Evolutionary conservation across 805 yeast genomes (phyloP), one percentile per base, ranked within the genome.

Genomic region (Metschnikowia picachoensis): DNA sequence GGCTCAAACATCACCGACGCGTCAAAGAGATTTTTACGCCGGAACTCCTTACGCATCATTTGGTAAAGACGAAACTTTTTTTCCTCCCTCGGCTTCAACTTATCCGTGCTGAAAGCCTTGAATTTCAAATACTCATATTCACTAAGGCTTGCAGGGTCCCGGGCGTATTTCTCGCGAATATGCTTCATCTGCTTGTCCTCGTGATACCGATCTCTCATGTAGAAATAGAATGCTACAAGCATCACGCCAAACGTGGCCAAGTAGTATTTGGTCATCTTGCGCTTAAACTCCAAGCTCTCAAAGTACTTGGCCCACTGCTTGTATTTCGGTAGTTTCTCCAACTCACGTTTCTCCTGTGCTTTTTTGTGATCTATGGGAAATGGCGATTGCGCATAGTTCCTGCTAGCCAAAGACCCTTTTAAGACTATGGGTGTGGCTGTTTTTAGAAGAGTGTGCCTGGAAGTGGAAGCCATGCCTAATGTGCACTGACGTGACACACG

Each of bases 101-200:
- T 72, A 13, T 83, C 86, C 6, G 73, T 70, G 40, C 75, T 65
- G 33, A 84, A 61, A 43, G 82, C 82, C 57, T 85, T 81, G 49
- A 83, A 64, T 58, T 85, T 74, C 44, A 86, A 62, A 37, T 65
- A 67, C 55, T 87, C 88, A 60, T 82, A 86, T 56, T 86, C 91
- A 38, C 77, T 75, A 20, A 79, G 65, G 9, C 61, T 54, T 2
- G 59, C 62, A 3, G 74, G 75, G 36, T 65, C 59, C 11, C 40
- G 48, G 17, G 53, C 52, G 59, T 64, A 72, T 57, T 68, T 78
- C 62, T 47, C 59, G 53, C 57, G 66, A 47, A 61, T 78, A 50
- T 53, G 58, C 48, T 62, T 76, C 48, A 80, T 66, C 57, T 84
- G 88, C 47, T 77, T 70, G 50, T 86, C 92, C 63, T 82, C 82